Evolutionary conservation across 768 basidiomycete genomes (phyloP), one percentile per base, ranked within the genome.

Genomic region (Inosperma sp.): DNA sequence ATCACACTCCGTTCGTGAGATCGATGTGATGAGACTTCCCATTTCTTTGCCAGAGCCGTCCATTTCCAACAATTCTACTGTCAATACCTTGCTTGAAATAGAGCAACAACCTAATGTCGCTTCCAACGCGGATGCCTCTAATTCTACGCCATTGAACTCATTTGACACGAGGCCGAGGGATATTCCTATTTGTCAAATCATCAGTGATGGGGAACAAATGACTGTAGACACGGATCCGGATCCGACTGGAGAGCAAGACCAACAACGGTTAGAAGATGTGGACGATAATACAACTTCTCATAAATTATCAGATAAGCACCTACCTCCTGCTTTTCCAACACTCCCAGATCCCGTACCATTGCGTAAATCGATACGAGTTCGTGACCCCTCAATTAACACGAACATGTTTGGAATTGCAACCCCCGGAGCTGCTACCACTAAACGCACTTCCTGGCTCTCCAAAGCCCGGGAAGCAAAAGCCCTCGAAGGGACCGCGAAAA

Each of bases 391-490:
- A 1, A 53, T 60, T 8, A 65, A 66, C 33, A 39, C 60, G 17
- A 58, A 56, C 27, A 56, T 64, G 26, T 51, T 69, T 17, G 71
- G 72, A 3, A 65, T 66, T 17, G 68, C 68, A 13, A 75, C 74
- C 3, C 72, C 76, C 31, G 70, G 73, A n/a, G 64, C 67, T 4
- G 60, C 68, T 17, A 62, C 65, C 22, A 72, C 71, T 3, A 88
- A 86, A 59, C 80, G 88, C 26, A 85, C 85, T 7, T 90, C 88
- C 3, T 90, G 88, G 88, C 65, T 91, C 48, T 80, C 79, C 66
- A 88, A 86, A 59, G 88, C 83, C 12, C 75, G 87, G 29, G 85
- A 87, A 60, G 82, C 75, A 21, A 85, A 84, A 56, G 84, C 84
- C 14, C 68, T 81, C 60, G 88, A 88, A 59, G 72, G 70, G n/a